Conservation (phyloP, 2,329 filamentous ascomycete species). For the Geosmithia morbida region DNA sequence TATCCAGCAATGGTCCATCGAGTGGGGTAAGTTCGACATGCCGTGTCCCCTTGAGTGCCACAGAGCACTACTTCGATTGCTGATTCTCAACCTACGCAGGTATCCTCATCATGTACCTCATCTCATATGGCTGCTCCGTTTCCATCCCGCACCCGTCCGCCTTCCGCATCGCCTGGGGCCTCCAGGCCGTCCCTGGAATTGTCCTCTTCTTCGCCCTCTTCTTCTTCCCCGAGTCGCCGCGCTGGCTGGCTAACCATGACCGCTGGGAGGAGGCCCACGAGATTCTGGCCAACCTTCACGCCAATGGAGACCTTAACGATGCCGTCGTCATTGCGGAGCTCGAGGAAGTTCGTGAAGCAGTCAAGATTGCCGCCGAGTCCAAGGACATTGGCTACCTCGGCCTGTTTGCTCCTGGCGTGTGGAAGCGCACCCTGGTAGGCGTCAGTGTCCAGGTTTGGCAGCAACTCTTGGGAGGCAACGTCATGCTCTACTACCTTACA, state of each 20-base stretch:
- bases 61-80: not conserved
- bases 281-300: constrained; percentile 42
- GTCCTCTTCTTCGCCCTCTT: constrained; percentile 41
- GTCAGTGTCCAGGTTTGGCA: constrained; percentile 38
- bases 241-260: constrained; percentile 49
- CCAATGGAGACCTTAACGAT: constrained; percentile 35
- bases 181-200: constrained; percentile 47
- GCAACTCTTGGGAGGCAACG: constrained; percentile 37
- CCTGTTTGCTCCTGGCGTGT: constrained; percentile 30
- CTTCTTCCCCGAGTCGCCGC: constrained; percentile 46
- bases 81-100: not conserved
- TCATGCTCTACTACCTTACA: constrained; percentile 45
- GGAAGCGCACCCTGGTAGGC: constrained; percentile 35
- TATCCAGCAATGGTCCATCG: constrained; percentile 62
- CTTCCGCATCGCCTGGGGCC: constrained; percentile 50
- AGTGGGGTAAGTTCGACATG: constrained; percentile 23
- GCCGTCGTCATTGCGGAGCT: constrained; percentile 42
- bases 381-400: constrained; percentile 22
- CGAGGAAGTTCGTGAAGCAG: constrained; percentile 33
- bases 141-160: constrained; percentile 35
- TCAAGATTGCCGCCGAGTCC: constrained; percentile 19
- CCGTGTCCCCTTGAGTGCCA: not conserved
- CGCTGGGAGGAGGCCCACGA: constrained; percentile 40
- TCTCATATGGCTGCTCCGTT: constrained; percentile 47
- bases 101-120: constrained; percentile 57